A percentile compares a stretch with the other conserved stretches of the same genome.
phyloP scores from a whole-genome alignment of 768 basidiomycete species.

The Brasilioporus rufonigricans region DNA sequence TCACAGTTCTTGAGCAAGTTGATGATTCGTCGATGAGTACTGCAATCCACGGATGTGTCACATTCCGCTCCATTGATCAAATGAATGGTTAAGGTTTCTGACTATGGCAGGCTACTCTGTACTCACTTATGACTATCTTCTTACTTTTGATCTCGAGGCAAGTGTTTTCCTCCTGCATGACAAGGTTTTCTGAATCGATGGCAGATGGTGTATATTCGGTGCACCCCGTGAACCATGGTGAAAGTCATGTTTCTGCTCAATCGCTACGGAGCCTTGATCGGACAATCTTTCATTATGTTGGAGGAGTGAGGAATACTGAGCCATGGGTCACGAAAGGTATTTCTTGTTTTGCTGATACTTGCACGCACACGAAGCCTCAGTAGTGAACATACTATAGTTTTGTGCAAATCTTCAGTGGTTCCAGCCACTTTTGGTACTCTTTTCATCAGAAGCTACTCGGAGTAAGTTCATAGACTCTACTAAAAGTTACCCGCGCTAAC shows the following conservation, averaged over 20 bases:
- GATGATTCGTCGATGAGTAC: slow-evolving; percentile 1
- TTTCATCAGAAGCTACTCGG: slow-evolving; percentile 12
- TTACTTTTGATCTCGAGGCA: no score
- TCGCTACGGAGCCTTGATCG: slow-evolving; percentile 7
- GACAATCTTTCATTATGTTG: slow-evolving; percentile 7
- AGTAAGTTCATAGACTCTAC: slow-evolving; percentile 2
- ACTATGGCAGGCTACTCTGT: slow-evolving; percentile 6
- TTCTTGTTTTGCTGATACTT: neutral
- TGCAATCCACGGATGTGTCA: neutral
- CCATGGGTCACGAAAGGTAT: slow-evolving; percentile 11
- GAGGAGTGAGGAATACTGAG: slow-evolving; percentile 16
- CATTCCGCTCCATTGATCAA: neutral
- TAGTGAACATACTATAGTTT: slow-evolving; percentile 7
- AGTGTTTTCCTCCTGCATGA: neutral
- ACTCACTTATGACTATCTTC: slow-evolving; percentile 16
- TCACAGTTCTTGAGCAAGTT: neutral
- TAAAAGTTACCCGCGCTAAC: neutral
- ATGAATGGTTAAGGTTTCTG: neutral
- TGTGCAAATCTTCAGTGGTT: slow-evolving; percentile 5
- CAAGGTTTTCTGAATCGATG: neutral
- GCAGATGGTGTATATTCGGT: slow-evolving; percentile 12
- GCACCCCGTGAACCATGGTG: slow-evolving; percentile 5
- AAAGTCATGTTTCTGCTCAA: slow-evolving; percentile 14
- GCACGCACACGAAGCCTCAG: neutral
- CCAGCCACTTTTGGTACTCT: neutral